phyloP scores from a whole-genome alignment of 1,284 basidiomycete genomes.

The Gymnopus androsaceus region DNA sequence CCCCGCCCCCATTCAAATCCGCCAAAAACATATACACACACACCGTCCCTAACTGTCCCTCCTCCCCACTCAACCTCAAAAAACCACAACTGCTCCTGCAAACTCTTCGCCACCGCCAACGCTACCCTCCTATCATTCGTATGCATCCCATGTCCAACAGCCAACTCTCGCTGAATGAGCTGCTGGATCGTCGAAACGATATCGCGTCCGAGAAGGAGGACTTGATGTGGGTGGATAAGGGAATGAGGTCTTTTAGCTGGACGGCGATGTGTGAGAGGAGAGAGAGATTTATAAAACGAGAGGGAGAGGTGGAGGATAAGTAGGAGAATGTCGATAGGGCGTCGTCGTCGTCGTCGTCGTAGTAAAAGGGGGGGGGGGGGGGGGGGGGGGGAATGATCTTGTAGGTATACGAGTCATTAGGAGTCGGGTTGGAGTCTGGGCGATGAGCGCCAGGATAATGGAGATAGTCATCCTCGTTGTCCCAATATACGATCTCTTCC shows the following conservation, averaged over 20 bases:
- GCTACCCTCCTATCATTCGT: constrained; percentile 79
- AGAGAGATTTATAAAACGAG: constrained; percentile 80
- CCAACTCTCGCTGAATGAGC: constrained; percentile 72
- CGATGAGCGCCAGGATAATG: not conserved
- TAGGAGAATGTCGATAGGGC: too few relatives aligned
- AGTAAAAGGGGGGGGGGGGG: too few relatives aligned
- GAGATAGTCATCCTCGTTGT: not conserved
- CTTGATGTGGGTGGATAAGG: constrained; percentile 85
- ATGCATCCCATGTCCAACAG: constrained; percentile 69
- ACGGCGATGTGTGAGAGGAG: constrained; percentile 88
- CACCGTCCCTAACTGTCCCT: constrained; percentile 81
- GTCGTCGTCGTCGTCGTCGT: not conserved
- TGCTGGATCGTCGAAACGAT: constrained; percentile 88
- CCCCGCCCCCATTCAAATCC: constrained; percentile 63
- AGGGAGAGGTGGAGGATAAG: not conserved
- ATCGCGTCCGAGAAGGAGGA: constrained; percentile 89
- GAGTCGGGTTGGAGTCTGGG: too few relatives aligned
- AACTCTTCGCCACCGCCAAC: constrained; percentile 79
- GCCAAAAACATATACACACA: constrained; percentile 95
- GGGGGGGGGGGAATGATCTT: too few relatives aligned
- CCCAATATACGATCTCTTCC: too few relatives aligned
- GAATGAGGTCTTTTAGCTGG: constrained; percentile 84
- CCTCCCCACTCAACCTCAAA: constrained; percentile 97
- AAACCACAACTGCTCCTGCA: constrained; percentile 93
- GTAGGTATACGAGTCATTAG: too few relatives aligned